Evolutionary conservation across 1,139 yeast species (phyloP).

Genomic region (Taphrina communis): DNA sequence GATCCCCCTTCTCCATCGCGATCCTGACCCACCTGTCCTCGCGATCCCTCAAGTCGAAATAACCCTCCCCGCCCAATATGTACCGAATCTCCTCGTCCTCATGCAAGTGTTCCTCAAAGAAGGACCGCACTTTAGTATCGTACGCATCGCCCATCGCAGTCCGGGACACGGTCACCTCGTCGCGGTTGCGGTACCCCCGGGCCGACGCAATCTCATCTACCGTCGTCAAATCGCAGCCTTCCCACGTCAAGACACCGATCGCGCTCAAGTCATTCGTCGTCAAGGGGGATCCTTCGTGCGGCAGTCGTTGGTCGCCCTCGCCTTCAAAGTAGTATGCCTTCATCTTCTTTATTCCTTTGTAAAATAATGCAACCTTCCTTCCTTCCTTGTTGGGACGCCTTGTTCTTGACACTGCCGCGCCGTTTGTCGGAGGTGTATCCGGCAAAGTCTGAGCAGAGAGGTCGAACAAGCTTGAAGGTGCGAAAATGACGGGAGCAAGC

Average conservation of each 20-base stretch:
- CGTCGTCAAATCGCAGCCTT: constrained; percentile 58
- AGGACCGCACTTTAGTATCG: constrained; percentile 67
- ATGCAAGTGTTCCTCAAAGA: constrained; percentile 87
- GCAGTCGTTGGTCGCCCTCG: constrained; percentile 40
- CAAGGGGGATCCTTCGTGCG: constrained; percentile 59
- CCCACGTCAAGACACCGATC: constrained; percentile 74
- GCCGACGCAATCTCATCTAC: constrained; percentile 71
- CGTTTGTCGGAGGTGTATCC: too few species aligned
- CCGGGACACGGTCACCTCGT: constrained; percentile 67
- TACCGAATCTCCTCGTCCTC: constrained; percentile 97
- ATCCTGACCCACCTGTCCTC: constrained; percentile 81
- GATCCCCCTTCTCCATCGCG: constrained; percentile 66
- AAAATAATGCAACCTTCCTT: too few species aligned
- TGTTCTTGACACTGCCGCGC: too few species aligned
- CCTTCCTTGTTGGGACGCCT: too few species aligned
- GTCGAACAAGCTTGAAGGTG: neutral
- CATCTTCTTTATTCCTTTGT: constrained; percentile 7
- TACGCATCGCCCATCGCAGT: constrained; percentile 68
- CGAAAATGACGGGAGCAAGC: neutral
- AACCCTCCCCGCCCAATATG: constrained; percentile 87
- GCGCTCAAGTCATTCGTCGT: constrained; percentile 58
- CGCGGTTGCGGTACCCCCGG: constrained; percentile 80
- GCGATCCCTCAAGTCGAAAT: constrained; percentile 78
- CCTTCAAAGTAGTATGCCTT: constrained; percentile 40
- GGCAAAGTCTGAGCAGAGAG: too few species aligned